Evolutionary conservation across 495 filamentous ascomycete species (phyloP).

Genomic region (Aspergillus diversus): DNA sequence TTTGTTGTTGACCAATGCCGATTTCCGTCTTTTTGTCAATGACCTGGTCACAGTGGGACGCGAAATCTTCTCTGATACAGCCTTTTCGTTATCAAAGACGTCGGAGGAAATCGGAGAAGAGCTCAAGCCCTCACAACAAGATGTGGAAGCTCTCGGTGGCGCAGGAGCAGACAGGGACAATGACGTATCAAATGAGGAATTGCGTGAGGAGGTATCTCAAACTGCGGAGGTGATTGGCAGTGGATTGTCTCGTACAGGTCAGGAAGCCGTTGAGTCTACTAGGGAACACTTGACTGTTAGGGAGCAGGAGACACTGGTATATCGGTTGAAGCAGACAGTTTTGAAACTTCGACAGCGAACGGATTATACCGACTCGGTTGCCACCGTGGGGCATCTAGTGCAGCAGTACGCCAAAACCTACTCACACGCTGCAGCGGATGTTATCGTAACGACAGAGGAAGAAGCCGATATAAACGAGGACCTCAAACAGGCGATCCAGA

Average conservation of each 20-base stretch:
- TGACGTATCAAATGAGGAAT: constrained; percentile 59
- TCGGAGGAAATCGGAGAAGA: constrained; percentile 74
- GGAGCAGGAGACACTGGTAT: constrained; percentile 71
- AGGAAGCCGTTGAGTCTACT: constrained; percentile 66
- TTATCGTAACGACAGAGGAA: constrained; percentile 63
- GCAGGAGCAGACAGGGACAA: constrained; percentile 58
- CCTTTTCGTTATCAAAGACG: constrained; percentile 70
- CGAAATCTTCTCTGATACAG: constrained; percentile 87
- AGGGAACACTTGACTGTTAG: constrained; percentile 67
- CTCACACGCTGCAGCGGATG: constrained; percentile 67
- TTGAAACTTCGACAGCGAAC: constrained; percentile 70
- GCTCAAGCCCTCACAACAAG: constrained; percentile 66
- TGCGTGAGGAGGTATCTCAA: constrained; percentile 64
- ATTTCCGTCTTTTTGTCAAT: constrained; percentile 85
- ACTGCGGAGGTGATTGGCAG: constrained; percentile 65
- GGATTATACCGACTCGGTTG: constrained; percentile 85
- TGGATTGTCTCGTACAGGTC: constrained; percentile 66
- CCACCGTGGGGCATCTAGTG: constrained; percentile 73
- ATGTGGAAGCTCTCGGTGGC: constrained; percentile 59
- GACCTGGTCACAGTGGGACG: constrained; percentile 79
- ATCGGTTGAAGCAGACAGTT: constrained; percentile 77
- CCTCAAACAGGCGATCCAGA: constrained; percentile 71
- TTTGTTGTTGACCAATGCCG: constrained; percentile 83
- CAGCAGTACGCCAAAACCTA: constrained; percentile 79
- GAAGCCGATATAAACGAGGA: constrained; percentile 74